Base-by-base conservation (phyloP, 75 land plant species). In the Pinus tabuliformis region DNA sequence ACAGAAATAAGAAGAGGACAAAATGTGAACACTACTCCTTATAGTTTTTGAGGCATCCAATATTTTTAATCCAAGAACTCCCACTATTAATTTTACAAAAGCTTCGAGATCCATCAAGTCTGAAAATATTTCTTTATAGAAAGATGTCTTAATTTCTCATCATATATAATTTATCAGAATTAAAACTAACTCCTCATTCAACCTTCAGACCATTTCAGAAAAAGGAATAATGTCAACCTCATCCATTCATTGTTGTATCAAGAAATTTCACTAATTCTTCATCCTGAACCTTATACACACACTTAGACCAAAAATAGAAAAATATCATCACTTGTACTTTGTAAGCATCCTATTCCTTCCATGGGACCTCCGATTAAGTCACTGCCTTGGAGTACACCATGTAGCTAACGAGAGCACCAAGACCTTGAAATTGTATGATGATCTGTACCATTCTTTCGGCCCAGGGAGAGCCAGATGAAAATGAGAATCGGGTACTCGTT, bases 21-120 rank as follows among this genome's bases (percentile, higher is more conserved):
- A 73, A 15, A 86, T 73, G 22, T 82, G 85, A 14, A 70, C 56
- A 13, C 20, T 81, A 33, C 77, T 75, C 49, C 84, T 81, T 2
- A 58, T 58, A n/a, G 85, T 81, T 37, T 77, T 88, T 54, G 83
- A 52, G 56, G 88, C 30, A 26, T 72, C 78, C 0, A 92, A 89
- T n/a, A 95, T 75, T 57, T 93, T 87, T n/a, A 95, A 78, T 20
- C 88, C 94, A 49, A 95, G 85, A 6, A 90, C 92, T 13, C 85
- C 87, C 59, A 93, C 86, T 52, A 93, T 86, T 59, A 95, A 39
- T 78, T 91, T 82, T 17, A 88, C 79, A 76, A 93, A 95, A 56
- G 88, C 86, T 59, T 90, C 84, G 39, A 94, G 91, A 85, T 95
- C 92, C 98, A 95, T 95, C 52, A 42, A 18, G 13, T 30, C 22